Percentiles rank a stretch among this genome's conserved stretches.
These are phyloP conservation scores for Metahyphopichia silvanorum DNA, from an alignment of 805 yeast genomes.

Conservation along the genomic window DNA sequence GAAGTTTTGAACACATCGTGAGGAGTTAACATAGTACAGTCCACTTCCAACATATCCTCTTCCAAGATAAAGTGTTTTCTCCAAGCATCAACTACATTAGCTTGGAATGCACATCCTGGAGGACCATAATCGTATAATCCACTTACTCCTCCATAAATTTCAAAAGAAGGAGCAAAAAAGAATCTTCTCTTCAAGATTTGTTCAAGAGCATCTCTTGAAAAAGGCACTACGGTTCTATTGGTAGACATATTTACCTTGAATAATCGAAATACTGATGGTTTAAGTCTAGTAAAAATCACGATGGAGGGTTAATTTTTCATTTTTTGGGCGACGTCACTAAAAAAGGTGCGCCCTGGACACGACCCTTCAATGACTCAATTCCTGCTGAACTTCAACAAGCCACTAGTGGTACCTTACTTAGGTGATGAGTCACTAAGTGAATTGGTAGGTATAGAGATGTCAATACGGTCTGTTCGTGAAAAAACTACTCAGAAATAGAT, in stretches of 20 bases:
- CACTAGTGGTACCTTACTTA: no score
- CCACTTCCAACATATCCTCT: constrained; percentile 99
- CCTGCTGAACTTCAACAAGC: no score
- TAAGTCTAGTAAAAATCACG: no score
- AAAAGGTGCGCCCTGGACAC: no score
- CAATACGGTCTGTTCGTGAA: no score
- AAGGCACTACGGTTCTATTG: constrained; percentile 33
- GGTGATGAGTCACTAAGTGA: no score
- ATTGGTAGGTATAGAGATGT: no score
- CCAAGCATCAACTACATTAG: constrained; percentile 92
- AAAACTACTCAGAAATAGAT: no score
- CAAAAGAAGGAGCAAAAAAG: constrained; percentile 97
- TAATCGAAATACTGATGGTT: constrained; percentile 1
- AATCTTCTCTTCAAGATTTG: constrained; percentile 91
- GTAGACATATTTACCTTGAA: constrained; percentile 23
- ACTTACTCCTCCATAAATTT: constrained; percentile 96
- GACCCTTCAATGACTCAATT: no score
- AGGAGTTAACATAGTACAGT: constrained; percentile 97
- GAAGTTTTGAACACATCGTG: constrained; percentile 97
- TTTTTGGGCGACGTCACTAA: no score
- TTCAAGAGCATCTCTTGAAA: constrained; percentile 86
- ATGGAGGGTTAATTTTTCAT: no score
- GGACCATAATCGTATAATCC: constrained; percentile 99
- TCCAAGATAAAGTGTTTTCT: constrained; percentile 96
- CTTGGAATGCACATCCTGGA: constrained; percentile 98